phyloP scores from a whole-genome alignment of 768 basidiomycete species.

The Russula sp. region DNA sequence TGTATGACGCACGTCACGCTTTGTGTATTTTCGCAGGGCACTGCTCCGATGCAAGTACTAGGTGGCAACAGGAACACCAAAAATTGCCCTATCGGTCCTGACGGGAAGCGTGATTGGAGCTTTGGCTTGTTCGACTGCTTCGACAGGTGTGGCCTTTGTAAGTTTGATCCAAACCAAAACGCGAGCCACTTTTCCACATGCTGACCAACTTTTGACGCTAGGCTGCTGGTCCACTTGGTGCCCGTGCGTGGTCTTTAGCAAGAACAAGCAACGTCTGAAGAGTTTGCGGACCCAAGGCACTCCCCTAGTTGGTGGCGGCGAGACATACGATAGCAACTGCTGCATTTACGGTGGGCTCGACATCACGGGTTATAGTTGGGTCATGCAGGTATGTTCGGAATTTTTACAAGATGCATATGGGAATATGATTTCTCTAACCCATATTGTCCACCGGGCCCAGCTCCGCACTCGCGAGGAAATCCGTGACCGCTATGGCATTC shows the following conservation, averaged over 20 bases:
- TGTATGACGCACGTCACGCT: background rate
- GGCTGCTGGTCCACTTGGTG: conserved; percentile 41
- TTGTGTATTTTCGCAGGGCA: background rate
- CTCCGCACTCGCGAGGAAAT: background rate
- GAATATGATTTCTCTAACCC: too few species aligned
- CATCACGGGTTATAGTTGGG: background rate
- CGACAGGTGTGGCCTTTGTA: conserved; percentile 33
- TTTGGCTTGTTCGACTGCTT: conserved; percentile 34
- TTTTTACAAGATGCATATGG: background rate
- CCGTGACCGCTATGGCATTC: conserved; percentile 2
- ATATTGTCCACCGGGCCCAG: background rate
- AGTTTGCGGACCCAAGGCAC: conserved; percentile 39
- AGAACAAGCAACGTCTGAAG: conserved; percentile 43
- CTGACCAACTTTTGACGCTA: conserved; percentile 20
- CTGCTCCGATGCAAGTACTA: conserved; percentile 2
- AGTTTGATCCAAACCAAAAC: background rate
- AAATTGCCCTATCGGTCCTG: conserved; percentile 30
- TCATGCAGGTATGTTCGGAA: conserved; percentile 1
- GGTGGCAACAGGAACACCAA: conserved; percentile 31
- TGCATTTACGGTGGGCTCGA: background rate
- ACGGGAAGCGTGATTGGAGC: conserved; percentile 40
- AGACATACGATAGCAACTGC: background rate
- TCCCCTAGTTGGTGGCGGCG: conserved; percentile 33
- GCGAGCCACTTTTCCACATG: background rate
- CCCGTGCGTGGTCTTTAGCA: conserved; percentile 44